These are phyloP conservation scores for Colletotrichum tanaceti DNA, from an alignment of 2,329 filamentous ascomycete genomes.

Conservation along the genomic window DNA sequence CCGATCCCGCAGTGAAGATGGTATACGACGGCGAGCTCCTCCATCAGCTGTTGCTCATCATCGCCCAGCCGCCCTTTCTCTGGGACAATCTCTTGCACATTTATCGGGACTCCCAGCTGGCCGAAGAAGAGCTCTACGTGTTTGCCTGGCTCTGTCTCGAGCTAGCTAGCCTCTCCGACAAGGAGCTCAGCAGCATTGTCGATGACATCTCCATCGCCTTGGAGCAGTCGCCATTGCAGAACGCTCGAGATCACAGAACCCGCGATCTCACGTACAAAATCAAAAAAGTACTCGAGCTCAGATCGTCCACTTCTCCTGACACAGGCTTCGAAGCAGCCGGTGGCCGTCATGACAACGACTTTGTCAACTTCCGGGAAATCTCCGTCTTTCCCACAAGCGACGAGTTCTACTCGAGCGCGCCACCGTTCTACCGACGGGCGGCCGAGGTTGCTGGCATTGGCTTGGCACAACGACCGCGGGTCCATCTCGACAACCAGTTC, in stretches of 20 bases:
- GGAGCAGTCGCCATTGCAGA: constrained; percentile 44
- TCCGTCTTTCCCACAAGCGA: constrained; percentile 73
- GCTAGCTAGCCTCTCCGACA: constrained; percentile 54
- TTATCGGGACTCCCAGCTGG: constrained; percentile 50
- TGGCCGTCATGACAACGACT: constrained; percentile 80
- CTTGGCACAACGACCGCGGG: constrained; percentile 52
- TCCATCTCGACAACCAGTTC: constrained; percentile 78
- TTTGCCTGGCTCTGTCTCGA: constrained; percentile 64
- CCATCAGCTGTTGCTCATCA: constrained; percentile 55
- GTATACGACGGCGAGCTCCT: constrained; percentile 64
- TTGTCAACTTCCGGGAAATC: constrained; percentile 69
- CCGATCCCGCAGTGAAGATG: constrained; percentile 58
- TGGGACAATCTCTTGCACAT: constrained; percentile 57
- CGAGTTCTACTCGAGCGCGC: constrained; percentile 67
- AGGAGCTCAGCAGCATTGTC: constrained; percentile 42
- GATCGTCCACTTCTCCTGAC: constrained; percentile 40
- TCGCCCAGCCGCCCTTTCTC: constrained; percentile 64
- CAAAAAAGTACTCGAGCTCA: constrained; percentile 52
- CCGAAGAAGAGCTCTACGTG: constrained; percentile 46
- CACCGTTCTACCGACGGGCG: constrained; percentile 66
- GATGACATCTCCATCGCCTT: constrained; percentile 46
- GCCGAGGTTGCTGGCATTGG: constrained; percentile 59
- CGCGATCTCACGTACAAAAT: constrained; percentile 51
- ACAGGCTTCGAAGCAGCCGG: constrained; percentile 58
- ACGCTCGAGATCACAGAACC: constrained; percentile 43